Evolutionary conservation across 768 basidiomycete genomes (phyloP), one percentile per base, ranked within the genome.

Genomic region (Cystoderma amianthinum): DNA sequence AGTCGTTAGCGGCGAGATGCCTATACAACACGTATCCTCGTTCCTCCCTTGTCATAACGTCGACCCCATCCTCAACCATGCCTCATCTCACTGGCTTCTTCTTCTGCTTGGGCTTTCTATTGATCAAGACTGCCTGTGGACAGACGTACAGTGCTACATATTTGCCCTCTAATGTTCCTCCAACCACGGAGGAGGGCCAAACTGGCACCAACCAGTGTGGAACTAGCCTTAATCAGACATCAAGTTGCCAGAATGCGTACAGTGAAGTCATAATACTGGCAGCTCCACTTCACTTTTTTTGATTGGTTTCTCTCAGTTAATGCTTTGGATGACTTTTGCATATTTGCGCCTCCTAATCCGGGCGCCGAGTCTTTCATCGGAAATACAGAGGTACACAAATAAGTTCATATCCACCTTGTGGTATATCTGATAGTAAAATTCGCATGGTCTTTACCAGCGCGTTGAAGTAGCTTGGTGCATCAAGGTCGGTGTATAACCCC

Each of bases 391-490:
- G 80, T 77, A 44, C 35, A 9, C 7, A 36, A 36, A 9, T 36
- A 9, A 7, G 7, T 6, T 36, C 9, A 7, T 9, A 7, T 36
- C 7, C 34, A 7, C 34, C 34, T 19, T 32, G 39, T 61, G 60
- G 62, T 5, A 38, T 65, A 2, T 60, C 67, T 47, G 72, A 71
- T 12, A n/a, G n/a, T n/a, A n/a, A n/a, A n/a, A n/a, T n/a, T n/a
- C n/a, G 62, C 66, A 16, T 41, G 83, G 77, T 28, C 74, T 82
- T 41, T 78, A 76, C 0, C 89, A 92, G 54, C 74, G 71, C 23
- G 59, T 73, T 38, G 78, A 75, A 43, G 83, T 91, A 2, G 75
- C 85, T 0, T 91, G 76, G 71, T 94, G 86, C 68, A 79, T 79
- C 23, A 80, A 83, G 56, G 68, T 70, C 18, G n/a, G n/a, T 21